phyloP scores from a whole-genome alignment of 2,329 filamentous ascomycete species.

The Aspergillus sp. region DNA sequence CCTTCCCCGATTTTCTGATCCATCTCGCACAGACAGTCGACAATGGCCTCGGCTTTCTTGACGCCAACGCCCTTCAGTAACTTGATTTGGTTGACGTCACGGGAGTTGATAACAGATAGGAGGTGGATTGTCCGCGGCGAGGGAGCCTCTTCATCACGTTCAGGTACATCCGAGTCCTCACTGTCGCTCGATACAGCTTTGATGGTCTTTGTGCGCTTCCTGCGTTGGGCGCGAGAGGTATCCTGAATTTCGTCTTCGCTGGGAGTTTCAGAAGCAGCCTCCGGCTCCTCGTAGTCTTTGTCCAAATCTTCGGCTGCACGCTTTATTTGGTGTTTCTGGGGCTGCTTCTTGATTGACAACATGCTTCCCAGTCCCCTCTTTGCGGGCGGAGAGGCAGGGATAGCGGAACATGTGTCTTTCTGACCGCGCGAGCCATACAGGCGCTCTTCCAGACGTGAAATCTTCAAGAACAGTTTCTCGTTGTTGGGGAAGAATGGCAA shows the following conservation, averaged over 20 bases:
- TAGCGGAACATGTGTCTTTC: slow-evolving; percentile 10
- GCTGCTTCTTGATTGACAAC: slow-evolving; percentile 25
- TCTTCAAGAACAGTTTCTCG: slow-evolving; percentile 60
- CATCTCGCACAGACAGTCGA: slow-evolving; percentile 41
- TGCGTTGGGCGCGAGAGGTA: slow-evolving; percentile 16
- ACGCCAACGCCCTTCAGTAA: slow-evolving; percentile 41
- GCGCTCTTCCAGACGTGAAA: slow-evolving; percentile 47
- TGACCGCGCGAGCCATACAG: slow-evolving; percentile 28
- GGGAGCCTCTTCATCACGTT: slow-evolving; percentile 14
- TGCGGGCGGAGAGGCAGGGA: slow-evolving; percentile 11
- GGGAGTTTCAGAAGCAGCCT: slow-evolving; percentile 15
- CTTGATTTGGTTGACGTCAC: slow-evolving; percentile 41
- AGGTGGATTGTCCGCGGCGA: slow-evolving; percentile 40
- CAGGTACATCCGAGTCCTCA: slow-evolving; percentile 11
- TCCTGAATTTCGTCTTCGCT: slow-evolving; percentile 25
- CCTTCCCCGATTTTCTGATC: slow-evolving; percentile 21
- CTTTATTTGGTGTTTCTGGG: slow-evolving; percentile 19
- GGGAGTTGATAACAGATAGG: slow-evolving; percentile 41
- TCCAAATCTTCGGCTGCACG: slow-evolving; percentile 25
- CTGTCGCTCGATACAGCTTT: slow-evolving; percentile 6
- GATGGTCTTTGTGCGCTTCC: slow-evolving; percentile 23
- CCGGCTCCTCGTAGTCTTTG: slow-evolving; percentile 23
- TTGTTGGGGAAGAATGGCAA: slow-evolving; percentile 81
- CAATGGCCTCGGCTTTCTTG: slow-evolving; percentile 44
- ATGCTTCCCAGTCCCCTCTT: slow-evolving; percentile 26